phyloP scores from a whole-genome alignment of 75 land plant genomes.

The Adiantum capillusveneris region DNA sequence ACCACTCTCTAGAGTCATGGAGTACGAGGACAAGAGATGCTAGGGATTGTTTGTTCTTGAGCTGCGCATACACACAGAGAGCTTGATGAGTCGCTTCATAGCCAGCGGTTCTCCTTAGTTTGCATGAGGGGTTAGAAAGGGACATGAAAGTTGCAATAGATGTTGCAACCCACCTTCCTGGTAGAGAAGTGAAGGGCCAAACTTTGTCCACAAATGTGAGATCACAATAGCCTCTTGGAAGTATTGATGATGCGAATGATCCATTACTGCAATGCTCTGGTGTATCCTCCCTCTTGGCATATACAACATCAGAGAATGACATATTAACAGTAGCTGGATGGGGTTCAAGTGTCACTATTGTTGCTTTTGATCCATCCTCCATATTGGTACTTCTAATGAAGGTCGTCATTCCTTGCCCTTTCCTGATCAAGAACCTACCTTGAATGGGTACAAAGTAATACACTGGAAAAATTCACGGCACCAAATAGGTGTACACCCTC shows the following conservation, averaged over 20 bases:
- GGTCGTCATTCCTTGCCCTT: too few relatives aligned
- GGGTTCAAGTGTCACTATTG: slow-evolving; percentile 93
- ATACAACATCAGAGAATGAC: slow-evolving; percentile 85
- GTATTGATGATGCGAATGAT: slow-evolving; percentile 43
- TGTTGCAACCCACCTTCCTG: not conserved
- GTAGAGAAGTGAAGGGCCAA: not conserved
- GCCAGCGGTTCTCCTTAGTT: slow-evolving; percentile 85
- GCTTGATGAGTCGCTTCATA: too few relatives aligned
- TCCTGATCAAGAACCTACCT: slow-evolving; percentile 10
- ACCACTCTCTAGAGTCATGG: too few relatives aligned
- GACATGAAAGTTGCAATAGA: not conserved
- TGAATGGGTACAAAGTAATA: slow-evolving; percentile 92
- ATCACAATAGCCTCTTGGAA: slow-evolving; percentile 24
- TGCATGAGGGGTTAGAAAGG: slow-evolving; percentile 61
- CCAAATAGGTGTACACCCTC: slow-evolving; percentile 84
- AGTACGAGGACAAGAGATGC: slow-evolving; percentile 83
- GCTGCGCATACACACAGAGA: too few relatives aligned
- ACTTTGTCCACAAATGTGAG: not conserved
- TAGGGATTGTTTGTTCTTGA: too few relatives aligned
- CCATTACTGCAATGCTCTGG: slow-evolving; percentile 81
- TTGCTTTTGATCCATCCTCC: slow-evolving; percentile 98
- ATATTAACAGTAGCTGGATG: slow-evolving; percentile 77
- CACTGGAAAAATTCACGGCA: slow-evolving; percentile 84
- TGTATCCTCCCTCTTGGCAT: slow-evolving; percentile 94
- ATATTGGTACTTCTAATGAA: slow-evolving; percentile 69